A percentile compares a stretch with the other conserved stretches of the same genome.
Conservation (phyloP, 495 filamentous ascomycete genomes). For the Trypethelium eluteriae region DNA sequence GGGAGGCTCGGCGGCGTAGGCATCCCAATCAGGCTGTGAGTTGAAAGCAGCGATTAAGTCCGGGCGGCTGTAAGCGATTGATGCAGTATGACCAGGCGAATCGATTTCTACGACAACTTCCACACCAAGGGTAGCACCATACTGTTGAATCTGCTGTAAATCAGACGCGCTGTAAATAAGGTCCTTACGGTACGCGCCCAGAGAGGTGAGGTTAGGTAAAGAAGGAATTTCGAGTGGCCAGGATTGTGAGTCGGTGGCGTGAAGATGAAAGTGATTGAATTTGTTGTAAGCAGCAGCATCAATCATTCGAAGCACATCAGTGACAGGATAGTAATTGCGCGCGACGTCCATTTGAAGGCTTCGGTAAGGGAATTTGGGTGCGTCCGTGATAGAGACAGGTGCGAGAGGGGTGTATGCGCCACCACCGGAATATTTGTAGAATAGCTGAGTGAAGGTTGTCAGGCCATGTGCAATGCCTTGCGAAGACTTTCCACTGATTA, state of each 20-base stretch:
- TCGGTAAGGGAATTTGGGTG: slow-evolving; percentile 61
- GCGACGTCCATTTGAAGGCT: slow-evolving; percentile 68
- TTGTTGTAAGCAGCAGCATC: slow-evolving; percentile 69
- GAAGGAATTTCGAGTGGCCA: slow-evolving; percentile 75
- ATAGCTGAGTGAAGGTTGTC: slow-evolving; percentile 66
- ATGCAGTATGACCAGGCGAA: slow-evolving; percentile 69
- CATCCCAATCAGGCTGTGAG: slow-evolving; percentile 54
- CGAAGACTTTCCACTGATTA: slow-evolving; percentile 53
- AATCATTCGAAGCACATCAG: slow-evolving; percentile 59
- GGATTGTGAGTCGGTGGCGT: slow-evolving; percentile 73
- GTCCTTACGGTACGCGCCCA: slow-evolving; percentile 58
- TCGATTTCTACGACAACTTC: slow-evolving; percentile 72
- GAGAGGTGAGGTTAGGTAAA: slow-evolving; percentile 57
- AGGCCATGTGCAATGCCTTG: slow-evolving; percentile 60
- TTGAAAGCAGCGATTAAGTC: slow-evolving; percentile 68
- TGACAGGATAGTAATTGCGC: slow-evolving; percentile 55
- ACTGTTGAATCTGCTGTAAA: slow-evolving; percentile 55
- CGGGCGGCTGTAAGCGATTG: slow-evolving; percentile 56
- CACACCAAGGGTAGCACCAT: slow-evolving; percentile 59
- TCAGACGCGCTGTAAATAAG: slow-evolving; percentile 58
- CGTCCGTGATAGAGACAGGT: slow-evolving; percentile 58
- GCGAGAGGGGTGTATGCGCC: slow-evolving; percentile 57
- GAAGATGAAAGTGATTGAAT: slow-evolving; percentile 69
- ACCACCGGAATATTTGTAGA: slow-evolving; percentile 55
- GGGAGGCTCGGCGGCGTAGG: slow-evolving; percentile 65